Evolutionary conservation across 78 protist genomes (phyloP), one percentile per base, ranked within the genome.

Genomic region (Andalucia godoyi): DNA sequence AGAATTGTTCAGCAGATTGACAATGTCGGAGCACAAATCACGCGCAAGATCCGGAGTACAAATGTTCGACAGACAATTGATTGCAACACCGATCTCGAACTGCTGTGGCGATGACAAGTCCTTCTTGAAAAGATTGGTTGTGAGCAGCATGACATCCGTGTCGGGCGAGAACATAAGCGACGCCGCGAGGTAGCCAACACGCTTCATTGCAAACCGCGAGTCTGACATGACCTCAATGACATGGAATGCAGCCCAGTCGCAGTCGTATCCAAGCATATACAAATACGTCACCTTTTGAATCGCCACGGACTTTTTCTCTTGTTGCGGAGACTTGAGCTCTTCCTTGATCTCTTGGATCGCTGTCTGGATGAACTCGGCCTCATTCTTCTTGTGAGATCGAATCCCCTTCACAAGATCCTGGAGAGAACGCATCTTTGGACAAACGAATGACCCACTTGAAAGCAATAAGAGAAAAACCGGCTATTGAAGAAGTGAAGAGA

Each of bases 181-280:
- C 3, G 93, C 94, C 2, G 93, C 92, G 17, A 85, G 53, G 75
- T 88, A 93, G 6, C 95, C 98, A 37, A 88, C 54, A 1, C 98
- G 53, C 80, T 93, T 93, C 50, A 74, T 71, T 10, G 89, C 12
- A 51, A 84, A 93, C 46, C 78, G 76, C 2, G 77, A 38, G 40
- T 36, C 30, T 29, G 76, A 57, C 95, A 93, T 86, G 18, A 90
- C 95, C 57, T 93, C 98, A 17, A 93, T 74, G n/a, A 87, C 69
- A 64, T 89, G 55, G 75, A 93, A 93, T 21, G 94, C 66, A 10
- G 94, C 95, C 83, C 85, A 90, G 30, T 70, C 46, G 70, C 84
- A 78, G 77, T 90, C 93, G 70, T 86, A 89, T 29, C 98, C 95
- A 30, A 89, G 70, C 98, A 93, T 93, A 27, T 87, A 80, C 62